phyloP scores from a whole-genome alignment of 2,329 filamentous ascomycete genomes.

The Periconia digitata region DNA sequence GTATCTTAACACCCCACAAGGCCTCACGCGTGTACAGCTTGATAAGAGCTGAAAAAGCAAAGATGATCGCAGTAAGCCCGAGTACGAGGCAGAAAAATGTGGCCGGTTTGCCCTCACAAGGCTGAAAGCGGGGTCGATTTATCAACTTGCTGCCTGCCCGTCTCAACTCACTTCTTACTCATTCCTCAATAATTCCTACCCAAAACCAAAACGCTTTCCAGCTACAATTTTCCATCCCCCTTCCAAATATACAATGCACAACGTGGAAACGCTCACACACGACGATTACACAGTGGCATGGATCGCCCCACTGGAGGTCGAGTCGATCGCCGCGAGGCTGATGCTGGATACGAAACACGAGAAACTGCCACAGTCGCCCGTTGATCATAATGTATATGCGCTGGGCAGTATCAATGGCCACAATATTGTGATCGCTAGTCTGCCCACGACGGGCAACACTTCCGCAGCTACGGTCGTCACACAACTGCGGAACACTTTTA shows the following conservation, averaged over 20 bases:
- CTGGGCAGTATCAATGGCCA: constrained; percentile 26
- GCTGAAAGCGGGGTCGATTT: neutral
- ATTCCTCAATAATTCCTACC: neutral
- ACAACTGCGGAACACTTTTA: constrained; percentile 29
- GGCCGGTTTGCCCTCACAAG: no score
- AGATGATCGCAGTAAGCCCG: no score
- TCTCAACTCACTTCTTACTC: neutral
- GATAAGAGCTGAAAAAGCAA: no score
- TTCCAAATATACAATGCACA: neutral
- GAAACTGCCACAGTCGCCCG: constrained; percentile 17
- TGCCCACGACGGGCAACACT: constrained; percentile 32
- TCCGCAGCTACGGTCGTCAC: constrained; percentile 30
- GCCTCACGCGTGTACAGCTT: no score
- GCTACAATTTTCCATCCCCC: no score
- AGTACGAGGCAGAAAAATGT: no score
- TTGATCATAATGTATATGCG: constrained; percentile 17
- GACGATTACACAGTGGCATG: constrained; percentile 31
- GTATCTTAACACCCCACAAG: no score
- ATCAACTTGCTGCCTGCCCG: neutral
- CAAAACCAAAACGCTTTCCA: no score
- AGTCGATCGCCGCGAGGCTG: constrained; percentile 28
- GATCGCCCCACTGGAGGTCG: constrained; percentile 33
- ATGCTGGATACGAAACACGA: constrained; percentile 31
- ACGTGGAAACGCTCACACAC: neutral
- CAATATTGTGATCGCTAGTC: constrained; percentile 34